Evolutionary conservation across 2,329 filamentous ascomycete species (phyloP).

Genomic region (Aspergillus brasiliensis): DNA sequence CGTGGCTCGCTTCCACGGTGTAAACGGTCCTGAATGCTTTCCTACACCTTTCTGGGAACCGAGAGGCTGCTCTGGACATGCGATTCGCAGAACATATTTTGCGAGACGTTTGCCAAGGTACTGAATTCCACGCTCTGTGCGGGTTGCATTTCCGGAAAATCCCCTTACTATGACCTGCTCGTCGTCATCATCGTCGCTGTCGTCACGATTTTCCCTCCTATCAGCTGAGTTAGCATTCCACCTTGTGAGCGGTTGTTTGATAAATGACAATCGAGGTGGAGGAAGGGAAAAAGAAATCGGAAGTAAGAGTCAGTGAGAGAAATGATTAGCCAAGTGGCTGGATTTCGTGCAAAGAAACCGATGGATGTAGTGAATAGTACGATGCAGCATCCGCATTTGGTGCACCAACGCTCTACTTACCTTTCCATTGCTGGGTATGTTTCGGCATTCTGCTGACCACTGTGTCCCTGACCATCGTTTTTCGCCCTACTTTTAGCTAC

Average conservation of each 20-base stretch:
- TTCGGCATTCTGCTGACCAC: background rate
- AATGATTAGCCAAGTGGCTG: too few relatives aligned
- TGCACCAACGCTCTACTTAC: constrained; percentile 8
- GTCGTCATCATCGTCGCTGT: constrained; percentile 53
- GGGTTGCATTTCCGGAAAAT: constrained; percentile 84
- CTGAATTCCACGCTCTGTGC: constrained; percentile 93
- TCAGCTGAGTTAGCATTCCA: background rate
- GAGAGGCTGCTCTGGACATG: constrained; percentile 91
- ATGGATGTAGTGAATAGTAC: too few relatives aligned
- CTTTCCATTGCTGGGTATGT: background rate
- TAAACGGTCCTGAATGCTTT: constrained; percentile 53
- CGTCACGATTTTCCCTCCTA: background rate
- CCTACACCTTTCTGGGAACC: constrained; percentile 63
- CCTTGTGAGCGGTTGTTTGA: background rate
- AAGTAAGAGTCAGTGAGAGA: too few relatives aligned
- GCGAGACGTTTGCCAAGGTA: constrained; percentile 94
- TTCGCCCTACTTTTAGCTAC: constrained; percentile 64
- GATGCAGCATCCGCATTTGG: background rate
- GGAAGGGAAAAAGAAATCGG: background rate
- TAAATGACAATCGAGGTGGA: background rate
- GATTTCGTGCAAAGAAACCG: too few relatives aligned
- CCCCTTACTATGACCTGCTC: constrained; percentile 85
- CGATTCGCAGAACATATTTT: constrained; percentile 84
- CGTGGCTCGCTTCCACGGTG: constrained; percentile 38
- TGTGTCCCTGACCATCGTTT: constrained; percentile 27